Conservation (phyloP, 75 land plant genomes). For the Cunninghamia lanceolata region DNA sequence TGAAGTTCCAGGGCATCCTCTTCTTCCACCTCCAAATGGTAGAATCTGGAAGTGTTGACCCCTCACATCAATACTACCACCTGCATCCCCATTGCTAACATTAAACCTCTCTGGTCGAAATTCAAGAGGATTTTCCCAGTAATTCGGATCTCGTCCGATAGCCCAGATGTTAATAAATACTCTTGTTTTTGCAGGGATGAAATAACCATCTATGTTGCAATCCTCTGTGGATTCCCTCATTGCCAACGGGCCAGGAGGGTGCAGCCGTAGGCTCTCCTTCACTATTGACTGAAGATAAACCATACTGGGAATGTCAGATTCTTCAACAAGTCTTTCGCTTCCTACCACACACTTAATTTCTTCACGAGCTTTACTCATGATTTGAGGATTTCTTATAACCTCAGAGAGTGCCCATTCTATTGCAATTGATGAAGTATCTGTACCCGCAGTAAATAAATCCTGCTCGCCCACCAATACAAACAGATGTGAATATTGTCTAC, state of each 20-base stretch:
- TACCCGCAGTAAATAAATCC: conserved; percentile 47
- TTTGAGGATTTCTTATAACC: no score
- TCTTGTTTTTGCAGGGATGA: no score
- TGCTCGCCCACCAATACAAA: neutral
- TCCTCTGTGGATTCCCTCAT: conserved; percentile 30
- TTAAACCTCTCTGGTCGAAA: conserved; percentile 27
- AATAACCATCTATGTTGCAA: no score
- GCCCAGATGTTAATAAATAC: conserved; percentile 34
- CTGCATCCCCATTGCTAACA: neutral
- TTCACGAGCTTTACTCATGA: no score
- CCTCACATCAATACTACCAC: conserved; percentile 26
- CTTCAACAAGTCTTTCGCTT: neutral
- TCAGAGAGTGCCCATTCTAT: no score
- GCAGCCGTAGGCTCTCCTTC: conserved; percentile 19
- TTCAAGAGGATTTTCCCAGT: conserved; percentile 26
- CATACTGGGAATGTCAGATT: conserved; percentile 25
- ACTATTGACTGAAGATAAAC: no score
- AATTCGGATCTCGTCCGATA: conserved; percentile 11
- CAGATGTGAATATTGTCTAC: no score
- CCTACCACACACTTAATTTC: neutral
- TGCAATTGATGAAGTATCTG: no score
- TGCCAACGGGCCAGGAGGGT: conserved; percentile 22
- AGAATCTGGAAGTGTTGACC: conserved; percentile 30
- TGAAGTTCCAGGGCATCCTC: conserved; percentile 21
- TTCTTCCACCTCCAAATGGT: conserved; percentile 29